Percentiles rank a stretch among this genome's conserved stretches.
phyloP scores from a whole-genome alignment of 768 basidiomycete genomes.

The Suillus luteus region DNA sequence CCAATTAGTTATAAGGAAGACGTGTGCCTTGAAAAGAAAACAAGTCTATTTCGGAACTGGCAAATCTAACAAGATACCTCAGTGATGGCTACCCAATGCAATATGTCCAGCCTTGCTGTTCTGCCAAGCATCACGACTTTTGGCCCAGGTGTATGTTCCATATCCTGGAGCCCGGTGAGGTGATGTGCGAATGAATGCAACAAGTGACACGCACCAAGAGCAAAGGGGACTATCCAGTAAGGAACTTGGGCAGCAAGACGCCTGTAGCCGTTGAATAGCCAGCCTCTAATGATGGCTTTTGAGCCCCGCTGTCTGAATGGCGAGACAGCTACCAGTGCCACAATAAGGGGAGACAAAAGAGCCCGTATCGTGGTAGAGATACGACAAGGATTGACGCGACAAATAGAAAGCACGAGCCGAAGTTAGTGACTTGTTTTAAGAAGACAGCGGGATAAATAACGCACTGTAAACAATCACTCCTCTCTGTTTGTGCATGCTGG shows the following conservation, averaged over 20 bases:
- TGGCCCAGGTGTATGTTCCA: slow-evolving; percentile 78
- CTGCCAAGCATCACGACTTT: slow-evolving; percentile 60
- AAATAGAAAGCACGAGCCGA: not conserved
- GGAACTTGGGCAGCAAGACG: slow-evolving; percentile 72
- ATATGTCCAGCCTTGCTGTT: slow-evolving; percentile 84
- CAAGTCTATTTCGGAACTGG: slow-evolving; percentile 8
- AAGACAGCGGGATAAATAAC: slow-evolving; percentile 33
- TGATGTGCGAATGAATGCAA: not conserved
- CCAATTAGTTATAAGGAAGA: not conserved
- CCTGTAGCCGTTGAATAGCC: slow-evolving; percentile 86
- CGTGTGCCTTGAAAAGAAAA: not conserved
- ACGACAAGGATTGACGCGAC: not conserved
- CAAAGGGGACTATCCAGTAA: slow-evolving; percentile 81
- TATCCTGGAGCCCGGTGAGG: slow-evolving; percentile 56
- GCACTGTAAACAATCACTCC: slow-evolving; percentile 82
- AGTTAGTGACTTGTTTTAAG: not conserved
- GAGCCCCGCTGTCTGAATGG: slow-evolving; percentile 78
- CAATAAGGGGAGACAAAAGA: slow-evolving; percentile 1
- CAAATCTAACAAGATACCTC: slow-evolving; percentile 8
- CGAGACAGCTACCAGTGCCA: slow-evolving; percentile 61
- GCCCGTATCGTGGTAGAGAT: not conserved
- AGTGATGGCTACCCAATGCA: slow-evolving; percentile 38
- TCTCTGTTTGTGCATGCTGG: slow-evolving; percentile 65
- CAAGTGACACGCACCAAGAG: slow-evolving; percentile 58
- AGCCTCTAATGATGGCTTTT: slow-evolving; percentile 68